These are phyloP conservation scores for Chrysopogon serrulatus DNA, from an alignment of 176 grass and related monocot genomes.

Conservation along the genomic window DNA sequence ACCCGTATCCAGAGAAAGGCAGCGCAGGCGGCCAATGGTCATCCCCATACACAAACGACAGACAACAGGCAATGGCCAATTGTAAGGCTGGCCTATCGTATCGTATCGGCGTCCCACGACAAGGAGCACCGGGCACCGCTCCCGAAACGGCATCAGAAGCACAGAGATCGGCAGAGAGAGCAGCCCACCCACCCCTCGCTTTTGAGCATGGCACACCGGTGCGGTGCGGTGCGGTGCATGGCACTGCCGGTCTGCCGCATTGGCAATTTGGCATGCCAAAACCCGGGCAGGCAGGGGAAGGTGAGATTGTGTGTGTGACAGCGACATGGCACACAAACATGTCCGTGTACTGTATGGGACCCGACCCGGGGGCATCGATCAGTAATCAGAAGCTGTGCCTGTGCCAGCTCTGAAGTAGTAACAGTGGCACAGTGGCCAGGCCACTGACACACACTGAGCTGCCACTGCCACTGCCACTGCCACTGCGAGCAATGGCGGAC, in stretches of 20 bases:
- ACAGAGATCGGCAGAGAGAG: not conserved
- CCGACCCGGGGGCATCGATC: not conserved
- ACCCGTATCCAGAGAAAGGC: too few relatives aligned
- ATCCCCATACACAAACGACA: too few relatives aligned
- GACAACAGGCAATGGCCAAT: too few relatives aligned
- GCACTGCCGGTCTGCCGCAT: too few relatives aligned
- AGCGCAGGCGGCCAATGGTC: too few relatives aligned
- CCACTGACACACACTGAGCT: not conserved
- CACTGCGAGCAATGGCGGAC: conserved; percentile 13
- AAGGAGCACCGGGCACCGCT: not conserved
- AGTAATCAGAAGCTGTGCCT: conserved; percentile 5
- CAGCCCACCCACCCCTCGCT: not conserved
- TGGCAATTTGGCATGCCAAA: not conserved
- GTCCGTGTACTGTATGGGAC: not conserved
- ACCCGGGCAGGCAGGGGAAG: not conserved
- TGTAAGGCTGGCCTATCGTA: too few relatives aligned
- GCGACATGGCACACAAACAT: conserved; percentile 37
- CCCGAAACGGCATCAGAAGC: not conserved
- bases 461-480: too few relatives aligned
- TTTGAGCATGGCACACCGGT: conserved; percentile 14
- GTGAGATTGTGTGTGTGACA: too few relatives aligned
- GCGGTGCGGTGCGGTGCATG: too few relatives aligned
- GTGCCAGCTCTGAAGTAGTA: too few relatives aligned
- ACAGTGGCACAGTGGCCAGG: not conserved
- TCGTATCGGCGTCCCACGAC: not conserved